Base-by-base conservation (phyloP, 495 filamentous ascomycete genomes). In the Melanomma pulvis-pyrius region DNA sequence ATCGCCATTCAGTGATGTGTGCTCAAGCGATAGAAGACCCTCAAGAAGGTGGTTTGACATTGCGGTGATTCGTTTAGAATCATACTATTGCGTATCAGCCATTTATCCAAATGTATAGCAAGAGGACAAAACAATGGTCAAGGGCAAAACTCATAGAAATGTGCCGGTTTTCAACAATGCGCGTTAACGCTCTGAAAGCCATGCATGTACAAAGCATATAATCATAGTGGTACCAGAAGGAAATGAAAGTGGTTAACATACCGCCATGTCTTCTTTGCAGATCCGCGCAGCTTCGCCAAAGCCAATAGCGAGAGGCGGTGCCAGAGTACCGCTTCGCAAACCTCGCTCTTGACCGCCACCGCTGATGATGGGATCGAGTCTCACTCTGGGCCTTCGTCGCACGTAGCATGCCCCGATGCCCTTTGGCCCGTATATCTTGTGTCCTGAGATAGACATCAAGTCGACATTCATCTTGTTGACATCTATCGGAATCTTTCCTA, bases 371-470 rank as follows among this genome's bases (percentile, higher is more conserved):
- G 94, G 96, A 55, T 98, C 96, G 49, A 98, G 81, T 76, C 94
- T 90, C 55, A 98, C 94, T 74, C 92, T 86, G 11, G 94, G 94
- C 48, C 94, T 84, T 75, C 94, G 85, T 65, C 94, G 88, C 25
- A 98, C 92, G 72, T 91, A 98, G 78, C 94, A 98, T 32, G 94
- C 94, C 61, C 94, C 94, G 32, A 98, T 91, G 44, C 94, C 94
- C 82, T 96, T 98, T 52, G 94, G 94, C 41, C 94, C 94, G 77
- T 98, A 98, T 64, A 98, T 96, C 81, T 98, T 98, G 80, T 98
- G 94, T 51, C 89, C 92, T n/a, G 94, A 97, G 48, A 98, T 96
- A 12, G 92, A 97, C 94, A 98, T 96, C 72, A 98, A 79, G 75
- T 98, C 94, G 58, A 98, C 87, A 75, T 97, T 93, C 90, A 93